phyloP scores from a whole-genome alignment of 148 eudicot species.

The Vaccinium corymbosum region DNA sequence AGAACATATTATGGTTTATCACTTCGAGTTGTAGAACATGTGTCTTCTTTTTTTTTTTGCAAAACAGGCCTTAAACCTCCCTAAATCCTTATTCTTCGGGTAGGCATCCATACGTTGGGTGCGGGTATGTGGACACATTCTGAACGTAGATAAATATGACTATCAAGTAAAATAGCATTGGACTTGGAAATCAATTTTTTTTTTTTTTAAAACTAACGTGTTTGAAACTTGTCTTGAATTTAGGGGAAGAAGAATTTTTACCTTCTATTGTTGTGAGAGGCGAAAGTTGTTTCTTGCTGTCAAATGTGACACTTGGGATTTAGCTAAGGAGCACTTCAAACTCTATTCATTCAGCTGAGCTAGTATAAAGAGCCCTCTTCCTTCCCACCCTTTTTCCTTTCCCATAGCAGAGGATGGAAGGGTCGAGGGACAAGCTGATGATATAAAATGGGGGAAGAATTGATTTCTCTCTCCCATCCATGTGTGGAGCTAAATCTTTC shows the following conservation, averaged over 20 bases:
- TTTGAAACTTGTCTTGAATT: not conserved
- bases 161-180: not conserved
- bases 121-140: not conserved
- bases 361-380: not conserved
- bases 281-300: not conserved
- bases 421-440: not conserved
- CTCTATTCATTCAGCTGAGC: not conserved
- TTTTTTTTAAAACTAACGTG: not conserved
- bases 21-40: not conserved
- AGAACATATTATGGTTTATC: not conserved
- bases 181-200: not conserved
- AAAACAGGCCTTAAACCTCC: not conserved
- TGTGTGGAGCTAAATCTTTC: not conserved
- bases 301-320: not conserved
- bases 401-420: not conserved
- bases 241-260: not conserved
- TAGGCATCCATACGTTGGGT: not conserved
- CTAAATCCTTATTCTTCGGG: not conserved
- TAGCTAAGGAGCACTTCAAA: not conserved
- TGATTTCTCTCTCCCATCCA: not conserved
- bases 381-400: not conserved
- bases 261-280: not conserved
- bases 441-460: not conserved
- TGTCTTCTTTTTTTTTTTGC: not conserved
- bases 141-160: not conserved